phyloP scores from a whole-genome alignment of 78 protist genomes.

The Dictyostelium firmibasis region DNA sequence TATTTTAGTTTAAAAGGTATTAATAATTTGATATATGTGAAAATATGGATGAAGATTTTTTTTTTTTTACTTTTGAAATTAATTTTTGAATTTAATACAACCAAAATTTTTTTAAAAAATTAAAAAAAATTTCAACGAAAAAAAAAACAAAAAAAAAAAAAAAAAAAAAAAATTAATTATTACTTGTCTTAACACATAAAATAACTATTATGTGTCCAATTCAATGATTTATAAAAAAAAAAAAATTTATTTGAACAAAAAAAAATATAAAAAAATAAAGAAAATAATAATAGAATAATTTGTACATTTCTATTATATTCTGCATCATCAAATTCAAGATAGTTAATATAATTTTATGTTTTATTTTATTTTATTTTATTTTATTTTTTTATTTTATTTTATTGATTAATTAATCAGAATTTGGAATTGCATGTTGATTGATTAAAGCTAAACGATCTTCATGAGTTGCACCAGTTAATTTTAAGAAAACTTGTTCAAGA shows the following conservation, averaged over 20 bases:
- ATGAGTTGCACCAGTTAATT: constrained; percentile 30
- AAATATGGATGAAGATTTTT: neutral
- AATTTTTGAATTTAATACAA: neutral
- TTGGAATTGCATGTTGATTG: neutral
- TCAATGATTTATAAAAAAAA: neutral
- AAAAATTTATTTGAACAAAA: no score
- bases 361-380: no score
- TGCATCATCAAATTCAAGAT: no score
- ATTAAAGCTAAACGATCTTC: neutral
- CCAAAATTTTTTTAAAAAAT: no score
- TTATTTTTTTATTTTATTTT: neutral
- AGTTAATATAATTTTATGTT: no score
- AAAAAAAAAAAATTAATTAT: no score
- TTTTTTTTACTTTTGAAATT: neutral
- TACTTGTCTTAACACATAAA: neutral
- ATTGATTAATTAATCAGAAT: neutral
- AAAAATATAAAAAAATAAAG: no score
- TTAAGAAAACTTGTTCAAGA: constrained; percentile 50
- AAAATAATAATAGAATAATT: no score
- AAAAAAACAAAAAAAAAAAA: neutral
- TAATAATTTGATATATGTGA: no score
- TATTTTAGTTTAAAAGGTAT: neutral
- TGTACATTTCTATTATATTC: no score
- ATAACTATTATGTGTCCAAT: neutral
- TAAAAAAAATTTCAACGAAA: neutral